Percentiles rank a stretch among this genome's conserved stretches.
These are phyloP conservation scores for Epichloe festucae DNA, from an alignment of 2,329 filamentous ascomycete species.

Conservation along the genomic window DNA sequence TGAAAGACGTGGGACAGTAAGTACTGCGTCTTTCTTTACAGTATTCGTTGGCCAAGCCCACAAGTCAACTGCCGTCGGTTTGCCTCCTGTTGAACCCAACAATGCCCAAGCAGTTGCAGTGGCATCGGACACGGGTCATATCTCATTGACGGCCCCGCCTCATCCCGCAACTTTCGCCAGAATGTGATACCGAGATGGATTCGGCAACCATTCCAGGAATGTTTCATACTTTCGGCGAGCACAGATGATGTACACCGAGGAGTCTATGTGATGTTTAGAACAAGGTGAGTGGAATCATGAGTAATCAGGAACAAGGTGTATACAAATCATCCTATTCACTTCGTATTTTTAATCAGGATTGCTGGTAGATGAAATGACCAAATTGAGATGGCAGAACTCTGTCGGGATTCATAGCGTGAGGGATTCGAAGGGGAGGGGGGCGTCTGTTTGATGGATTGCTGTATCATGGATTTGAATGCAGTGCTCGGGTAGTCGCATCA, in stretches of 20 bases:
- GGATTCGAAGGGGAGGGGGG: too few species aligned
- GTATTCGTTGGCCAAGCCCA: background rate
- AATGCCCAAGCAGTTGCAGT: constrained; percentile 1
- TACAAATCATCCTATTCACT: background rate
- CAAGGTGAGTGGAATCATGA: background rate
- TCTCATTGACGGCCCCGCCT: constrained; percentile 3
- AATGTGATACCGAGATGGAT: constrained; percentile 4
- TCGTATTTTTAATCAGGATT: background rate
- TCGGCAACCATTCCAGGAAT: background rate
- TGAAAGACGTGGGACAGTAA: constrained; percentile 1
- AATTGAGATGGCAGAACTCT: background rate
- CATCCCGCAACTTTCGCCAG: background rate
- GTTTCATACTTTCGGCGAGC: constrained; percentile 2
- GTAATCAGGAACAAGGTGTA: background rate
- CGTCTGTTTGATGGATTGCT: background rate
- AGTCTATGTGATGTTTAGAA: background rate
- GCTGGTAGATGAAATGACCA: background rate
- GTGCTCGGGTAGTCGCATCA: constrained; percentile 3
- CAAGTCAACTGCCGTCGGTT: constrained; percentile 3
- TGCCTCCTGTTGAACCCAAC: constrained; percentile 6
- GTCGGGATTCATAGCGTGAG: background rate
- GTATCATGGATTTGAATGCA: constrained; percentile 1
- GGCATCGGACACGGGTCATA: constrained; percentile 3
- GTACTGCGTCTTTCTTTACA: background rate
- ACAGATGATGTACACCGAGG: background rate